These are phyloP conservation scores for Phaseolus lunatus DNA, from an alignment of 306 rosid genomes.

Conservation along the genomic window DNA sequence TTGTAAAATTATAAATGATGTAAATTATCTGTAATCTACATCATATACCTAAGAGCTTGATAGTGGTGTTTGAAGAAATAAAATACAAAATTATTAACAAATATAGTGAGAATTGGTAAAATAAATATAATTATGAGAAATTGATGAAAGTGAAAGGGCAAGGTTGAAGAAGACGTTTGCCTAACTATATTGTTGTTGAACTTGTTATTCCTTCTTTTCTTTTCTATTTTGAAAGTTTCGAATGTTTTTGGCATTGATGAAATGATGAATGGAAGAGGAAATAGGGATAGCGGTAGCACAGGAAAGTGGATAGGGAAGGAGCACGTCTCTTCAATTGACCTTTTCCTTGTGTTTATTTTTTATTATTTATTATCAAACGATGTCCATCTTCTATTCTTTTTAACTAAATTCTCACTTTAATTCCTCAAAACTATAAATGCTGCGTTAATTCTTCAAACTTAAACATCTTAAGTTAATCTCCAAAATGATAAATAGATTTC, in stretches of 20 bases:
- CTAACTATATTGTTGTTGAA: conserved; percentile 46
- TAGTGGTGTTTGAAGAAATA: too few relatives aligned
- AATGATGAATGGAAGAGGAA: neutral
- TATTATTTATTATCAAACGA: conserved; percentile 9
- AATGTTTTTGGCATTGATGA: neutral
- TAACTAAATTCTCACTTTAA: too few relatives aligned
- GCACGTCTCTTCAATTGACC: conserved; percentile 58
- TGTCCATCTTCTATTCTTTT: neutral
- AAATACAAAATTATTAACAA: too few relatives aligned
- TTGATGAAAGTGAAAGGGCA: neutral
- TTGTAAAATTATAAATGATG: too few relatives aligned
- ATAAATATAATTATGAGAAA: neutral
- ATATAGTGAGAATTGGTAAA: neutral
- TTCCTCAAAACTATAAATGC: too few relatives aligned
- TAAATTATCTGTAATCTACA: too few relatives aligned
- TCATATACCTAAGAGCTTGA: too few relatives aligned
- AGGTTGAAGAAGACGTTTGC: conserved; percentile 54
- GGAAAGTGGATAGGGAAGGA: conserved; percentile 24
- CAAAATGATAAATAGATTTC: too few relatives aligned
- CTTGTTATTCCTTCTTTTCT: neutral
- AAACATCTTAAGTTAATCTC: too few relatives aligned
- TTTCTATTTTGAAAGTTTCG: neutral
- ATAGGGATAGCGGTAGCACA: conserved; percentile 19
- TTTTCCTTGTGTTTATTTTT: conserved; percentile 30
- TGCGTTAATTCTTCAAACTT: too few relatives aligned